These are phyloP conservation scores for Helianthus tuberosus DNA, from an alignment of 129 eudicot species.

Conservation along the genomic window DNA sequence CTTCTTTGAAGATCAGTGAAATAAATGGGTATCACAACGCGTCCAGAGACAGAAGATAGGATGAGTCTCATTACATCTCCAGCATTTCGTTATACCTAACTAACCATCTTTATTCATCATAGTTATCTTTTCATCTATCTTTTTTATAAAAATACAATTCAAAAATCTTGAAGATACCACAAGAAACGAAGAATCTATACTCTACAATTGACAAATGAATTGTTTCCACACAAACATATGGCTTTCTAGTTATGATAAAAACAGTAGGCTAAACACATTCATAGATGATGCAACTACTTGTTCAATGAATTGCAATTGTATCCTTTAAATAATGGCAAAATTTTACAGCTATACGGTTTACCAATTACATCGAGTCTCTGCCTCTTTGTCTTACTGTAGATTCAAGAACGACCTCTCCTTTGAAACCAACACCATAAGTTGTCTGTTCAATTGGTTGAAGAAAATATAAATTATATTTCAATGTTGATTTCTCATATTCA, in stretches of 20 bases:
- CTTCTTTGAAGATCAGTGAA: no score
- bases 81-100: background rate
- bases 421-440: slow-evolving; percentile 50
- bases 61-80: background rate
- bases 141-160: background rate
- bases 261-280: slow-evolving; percentile 6
- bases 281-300: slow-evolving; percentile 5
- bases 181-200: slow-evolving; percentile 24
- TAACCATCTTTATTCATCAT: background rate
- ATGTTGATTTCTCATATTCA: background rate
- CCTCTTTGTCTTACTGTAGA: slow-evolving; percentile 46
- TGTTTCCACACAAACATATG: background rate
- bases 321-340: background rate
- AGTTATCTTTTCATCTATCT: background rate
- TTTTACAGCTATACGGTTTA: slow-evolving; percentile 7
- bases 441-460: slow-evolving; percentile 36
- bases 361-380: slow-evolving; percentile 43
- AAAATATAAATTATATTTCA: background rate
- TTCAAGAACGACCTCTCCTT: slow-evolving; percentile 45
- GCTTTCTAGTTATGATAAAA: slow-evolving; percentile 6
- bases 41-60: background rate
- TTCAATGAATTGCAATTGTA: slow-evolving; percentile 16
- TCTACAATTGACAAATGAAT: background rate
- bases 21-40: background rate
- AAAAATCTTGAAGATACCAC: slow-evolving; percentile 21